Conservation (phyloP, 2,329 filamentous ascomycete species). For the Furcasterigmium furcatum region DNA sequence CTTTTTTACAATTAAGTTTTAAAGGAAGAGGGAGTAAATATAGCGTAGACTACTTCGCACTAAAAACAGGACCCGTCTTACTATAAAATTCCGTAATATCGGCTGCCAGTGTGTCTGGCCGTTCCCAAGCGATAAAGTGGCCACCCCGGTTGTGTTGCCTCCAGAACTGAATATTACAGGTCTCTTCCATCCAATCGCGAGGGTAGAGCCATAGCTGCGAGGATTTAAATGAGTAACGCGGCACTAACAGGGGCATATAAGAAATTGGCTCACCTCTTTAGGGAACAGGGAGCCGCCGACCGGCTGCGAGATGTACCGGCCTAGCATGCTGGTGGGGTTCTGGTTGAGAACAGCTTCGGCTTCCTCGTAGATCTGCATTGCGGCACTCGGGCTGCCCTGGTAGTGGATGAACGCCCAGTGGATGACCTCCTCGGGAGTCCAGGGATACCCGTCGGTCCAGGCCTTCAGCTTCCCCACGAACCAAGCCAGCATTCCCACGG, state of each 20-base stretch:
- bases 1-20: too few relatives aligned
- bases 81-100: slow-evolving; percentile 1
- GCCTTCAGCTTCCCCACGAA: slow-evolving; percentile 9
- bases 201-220: neutral
- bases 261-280: neutral
- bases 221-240: neutral
- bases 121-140: slow-evolving; percentile 2
- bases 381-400: slow-evolving; percentile 1
- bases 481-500: slow-evolving; percentile 17
- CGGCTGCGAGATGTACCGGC: neutral
- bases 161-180: slow-evolving; percentile 3
- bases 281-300: neutral
- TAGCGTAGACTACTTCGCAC: too few relatives aligned
- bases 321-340: neutral
- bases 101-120: neutral
- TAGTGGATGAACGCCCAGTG: neutral
- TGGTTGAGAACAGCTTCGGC: neutral
- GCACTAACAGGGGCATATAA: neutral
- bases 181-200: slow-evolving; percentile 1
- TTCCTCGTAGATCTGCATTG: slow-evolving; percentile 2
- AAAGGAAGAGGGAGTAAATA: too few relatives aligned
- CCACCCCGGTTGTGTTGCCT: slow-evolving; percentile 1
- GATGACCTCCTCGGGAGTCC: neutral
- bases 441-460: slow-evolving; percentile 18
- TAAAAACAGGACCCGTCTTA: neutral